Evolutionary conservation across 768 basidiomycete genomes (phyloP).

Genomic region (Xanthoconium stramineum): DNA sequence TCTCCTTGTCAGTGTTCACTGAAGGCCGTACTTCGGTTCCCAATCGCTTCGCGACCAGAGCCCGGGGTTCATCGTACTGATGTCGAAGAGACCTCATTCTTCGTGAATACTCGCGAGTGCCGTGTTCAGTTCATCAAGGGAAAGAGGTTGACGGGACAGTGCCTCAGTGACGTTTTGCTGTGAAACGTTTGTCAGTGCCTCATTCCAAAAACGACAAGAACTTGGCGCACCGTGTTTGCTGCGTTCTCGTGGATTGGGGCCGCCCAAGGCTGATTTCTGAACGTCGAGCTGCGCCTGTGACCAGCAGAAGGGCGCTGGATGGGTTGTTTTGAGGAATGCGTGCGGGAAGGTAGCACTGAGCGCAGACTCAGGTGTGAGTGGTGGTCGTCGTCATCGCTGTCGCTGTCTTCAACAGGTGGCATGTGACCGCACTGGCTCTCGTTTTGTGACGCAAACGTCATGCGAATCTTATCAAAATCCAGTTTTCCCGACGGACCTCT

Average conservation of each 20-base stretch:
- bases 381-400: conserved; percentile 21
- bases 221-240: conserved; percentile 6
- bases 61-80: conserved; percentile 24
- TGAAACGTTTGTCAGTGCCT: conserved; percentile 1
- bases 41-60: conserved; percentile 14
- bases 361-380: conserved; percentile 3
- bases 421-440: background rate
- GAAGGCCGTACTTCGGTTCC: conserved; percentile 2
- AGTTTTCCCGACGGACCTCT: conserved; percentile 30
- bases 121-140: conserved; percentile 24
- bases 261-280: conserved; percentile 17
- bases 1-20: background rate
- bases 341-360: conserved; percentile 8
- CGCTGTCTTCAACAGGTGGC: conserved; percentile 3
- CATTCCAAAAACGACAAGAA: conserved; percentile 1
- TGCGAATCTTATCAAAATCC: conserved; percentile 31
- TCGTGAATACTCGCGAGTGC: conserved; percentile 21
- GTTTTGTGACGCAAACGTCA: conserved; percentile 23
- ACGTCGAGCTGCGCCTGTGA: conserved; percentile 25
- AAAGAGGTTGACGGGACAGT: conserved; percentile 13
- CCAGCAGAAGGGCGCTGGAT: background rate
- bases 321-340: conserved; percentile 8
- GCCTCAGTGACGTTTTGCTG: conserved; percentile 10
- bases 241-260: conserved; percentile 6
- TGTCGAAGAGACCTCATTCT: conserved; percentile 25